Base-by-base conservation (phyloP, 176 grass and related monocot species). In the Avena insularis region DNA sequence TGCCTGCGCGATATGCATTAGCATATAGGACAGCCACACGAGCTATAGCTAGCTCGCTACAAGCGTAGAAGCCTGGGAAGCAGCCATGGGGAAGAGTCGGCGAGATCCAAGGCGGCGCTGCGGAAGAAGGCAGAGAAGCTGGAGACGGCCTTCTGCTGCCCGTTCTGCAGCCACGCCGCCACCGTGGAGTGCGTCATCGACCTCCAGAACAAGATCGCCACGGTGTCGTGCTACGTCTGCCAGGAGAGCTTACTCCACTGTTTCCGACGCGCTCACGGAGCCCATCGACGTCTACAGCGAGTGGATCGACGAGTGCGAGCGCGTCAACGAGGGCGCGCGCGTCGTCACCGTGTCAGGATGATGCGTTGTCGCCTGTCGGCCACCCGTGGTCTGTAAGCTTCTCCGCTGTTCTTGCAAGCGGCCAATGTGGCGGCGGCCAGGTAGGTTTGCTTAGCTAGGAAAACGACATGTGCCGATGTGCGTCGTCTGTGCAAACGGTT, bases 111-210 rank as follows among this genome's bases (percentile, higher is more conserved):
- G 84, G 9, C 11, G 36, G 51, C 15, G 76, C 35, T 10, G 33
- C 10, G 27, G 33, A 79, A 79, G 63, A 79, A 71, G 63, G 0
- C 2, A 51, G 33, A 17, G 45, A 85, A 86, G 75, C 51, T 86
- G 50, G 63, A 86, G 5, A 86, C 75, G 50, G 15, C n/a, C 8
- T 79, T 86, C 84, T 46, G 15, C 49, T 79, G 75, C 84, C 84
- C 75, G 1, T 86, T 86, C 84, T 86, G 84, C 38, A 47, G 70
- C 76, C 35, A 71, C 84, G 0, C 21, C 9, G 64, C 14, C 50
- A 15, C 13, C 63, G 84, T 86, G 1, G 64, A 71, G 64, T 86
- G 84, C 64, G 0, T 2, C 36, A 71, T 86, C 64, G 76, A 79
- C 21, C 15, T 79, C 9, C 33, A 60, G 36, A 2, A 3, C 51